Conservation (phyloP, 768 basidiomycete species). For the Omphalotus guepiniiformis region DNA sequence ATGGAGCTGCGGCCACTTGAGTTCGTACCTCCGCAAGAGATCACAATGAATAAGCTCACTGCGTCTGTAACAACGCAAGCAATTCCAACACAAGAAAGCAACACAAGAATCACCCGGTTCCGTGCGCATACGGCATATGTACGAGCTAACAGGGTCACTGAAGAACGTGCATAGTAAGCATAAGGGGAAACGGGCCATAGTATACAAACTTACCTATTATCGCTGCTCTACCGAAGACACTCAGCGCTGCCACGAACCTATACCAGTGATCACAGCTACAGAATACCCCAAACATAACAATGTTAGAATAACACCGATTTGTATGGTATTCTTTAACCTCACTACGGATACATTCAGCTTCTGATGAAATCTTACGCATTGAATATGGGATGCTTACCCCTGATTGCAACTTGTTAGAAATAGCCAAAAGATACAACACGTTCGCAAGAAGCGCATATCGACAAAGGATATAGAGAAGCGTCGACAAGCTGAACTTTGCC, state of each 20-base stretch:
- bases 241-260: conserved; percentile 22
- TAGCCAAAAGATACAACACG: conserved; percentile 26
- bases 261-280: conserved; percentile 26
- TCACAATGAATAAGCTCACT: conserved; percentile 12
- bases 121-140: conserved; percentile 19
- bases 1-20: conserved; percentile 14
- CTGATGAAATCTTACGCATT: not conserved
- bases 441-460: conserved; percentile 32
- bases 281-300: too few relatives aligned
- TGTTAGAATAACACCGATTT: too few relatives aligned
- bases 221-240: conserved; percentile 26
- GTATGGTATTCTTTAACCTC: too few relatives aligned
- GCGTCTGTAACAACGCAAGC: conserved; percentile 19
- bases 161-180: not conserved
- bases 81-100: conserved; percentile 16
- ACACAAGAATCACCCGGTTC: conserved; percentile 14
- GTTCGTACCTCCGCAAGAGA: not conserved
- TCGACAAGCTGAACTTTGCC: conserved; percentile 21
- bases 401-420: conserved; percentile 15
- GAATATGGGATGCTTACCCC: not conserved
- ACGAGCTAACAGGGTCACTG: conserved; percentile 12
- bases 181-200: not conserved
- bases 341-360: too few relatives aligned
- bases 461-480: conserved; percentile 27
- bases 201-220: conserved; percentile 20